These are phyloP conservation scores for Aspergillus homomorphus DNA, from an alignment of 495 filamentous ascomycete genomes.

Conservation along the genomic window DNA sequence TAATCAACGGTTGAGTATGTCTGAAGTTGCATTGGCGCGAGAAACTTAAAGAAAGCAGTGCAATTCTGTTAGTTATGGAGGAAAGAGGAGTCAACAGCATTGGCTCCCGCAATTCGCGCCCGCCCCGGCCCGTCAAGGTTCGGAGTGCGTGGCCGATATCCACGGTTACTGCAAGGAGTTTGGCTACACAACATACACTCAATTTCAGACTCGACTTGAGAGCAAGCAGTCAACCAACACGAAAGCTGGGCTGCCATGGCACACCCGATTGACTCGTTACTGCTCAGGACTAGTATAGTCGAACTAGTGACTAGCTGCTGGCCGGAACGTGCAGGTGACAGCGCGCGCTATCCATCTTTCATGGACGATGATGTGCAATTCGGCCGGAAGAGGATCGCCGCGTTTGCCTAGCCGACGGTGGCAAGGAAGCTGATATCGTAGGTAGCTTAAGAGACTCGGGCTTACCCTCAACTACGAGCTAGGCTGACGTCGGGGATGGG, in stretches of 20 bases:
- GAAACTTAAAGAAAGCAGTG: too few species aligned
- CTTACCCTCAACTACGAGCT: background rate
- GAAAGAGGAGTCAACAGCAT: constrained; percentile 8
- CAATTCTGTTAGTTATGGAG: background rate
- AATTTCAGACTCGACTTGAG: background rate
- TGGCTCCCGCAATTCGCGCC: constrained; percentile 22
- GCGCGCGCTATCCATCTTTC: background rate
- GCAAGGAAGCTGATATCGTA: background rate
- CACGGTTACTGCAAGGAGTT: constrained; percentile 41
- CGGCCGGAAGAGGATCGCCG: background rate
- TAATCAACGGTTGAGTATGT: background rate
- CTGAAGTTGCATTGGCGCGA: background rate
- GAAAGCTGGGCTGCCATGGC: background rate
- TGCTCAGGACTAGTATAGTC: background rate
- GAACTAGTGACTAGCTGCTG: background rate
- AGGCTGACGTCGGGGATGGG: background rate
- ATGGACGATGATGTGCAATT: background rate
- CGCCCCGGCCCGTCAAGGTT: constrained; percentile 51
- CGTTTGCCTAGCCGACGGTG: background rate
- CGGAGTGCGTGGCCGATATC: constrained; percentile 37
- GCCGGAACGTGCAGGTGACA: background rate
- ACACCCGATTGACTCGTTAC: background rate
- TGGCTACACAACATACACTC: constrained; percentile 1
- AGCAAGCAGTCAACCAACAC: background rate
- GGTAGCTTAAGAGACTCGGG: background rate